Percentiles rank a stretch among this genome's conserved stretches.
Conservation (phyloP, 1,284 basidiomycete genomes). For the Puccinia polysora region DNA sequence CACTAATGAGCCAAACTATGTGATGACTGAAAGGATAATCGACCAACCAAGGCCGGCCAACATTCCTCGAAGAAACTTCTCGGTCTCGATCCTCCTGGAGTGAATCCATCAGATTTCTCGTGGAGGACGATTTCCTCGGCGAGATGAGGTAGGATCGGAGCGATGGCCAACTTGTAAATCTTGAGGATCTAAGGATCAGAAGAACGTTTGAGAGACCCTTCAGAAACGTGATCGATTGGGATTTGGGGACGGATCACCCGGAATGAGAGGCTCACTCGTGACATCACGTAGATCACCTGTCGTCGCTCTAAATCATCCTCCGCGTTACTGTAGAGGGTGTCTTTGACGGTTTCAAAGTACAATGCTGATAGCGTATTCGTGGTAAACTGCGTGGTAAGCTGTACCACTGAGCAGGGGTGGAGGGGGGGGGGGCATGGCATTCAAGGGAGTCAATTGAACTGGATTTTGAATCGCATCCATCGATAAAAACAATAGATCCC, state of each 20-base stretch:
- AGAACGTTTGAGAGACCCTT: not conserved
- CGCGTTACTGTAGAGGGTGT: constrained; percentile 75
- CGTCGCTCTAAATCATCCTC: constrained; percentile 60
- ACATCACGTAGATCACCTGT: constrained; percentile 67
- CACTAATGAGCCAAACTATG: too few species aligned
- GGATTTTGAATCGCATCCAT: not conserved
- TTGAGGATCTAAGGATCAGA: constrained; percentile 60
- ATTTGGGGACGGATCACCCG: not conserved
- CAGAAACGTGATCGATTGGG: not conserved
- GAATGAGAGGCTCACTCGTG: constrained; percentile 59
- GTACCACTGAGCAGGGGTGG: constrained; percentile 62
- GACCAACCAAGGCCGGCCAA: constrained; percentile 38
- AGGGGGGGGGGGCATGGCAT: constrained; percentile 63
- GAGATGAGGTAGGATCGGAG: constrained; percentile 83
- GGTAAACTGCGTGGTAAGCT: constrained; percentile 55
- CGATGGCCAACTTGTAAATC: constrained; percentile 68
- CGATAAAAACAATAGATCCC: not conserved
- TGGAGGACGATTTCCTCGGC: constrained; percentile 79
- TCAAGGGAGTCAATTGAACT: not conserved
- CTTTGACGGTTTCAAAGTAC: constrained; percentile 90
- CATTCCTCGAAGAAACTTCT: constrained; percentile 27
- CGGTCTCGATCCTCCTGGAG: not conserved
- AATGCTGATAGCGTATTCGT: constrained; percentile 59
- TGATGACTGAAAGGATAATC: not conserved
- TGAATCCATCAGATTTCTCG: not conserved